Evolutionary conservation across 2,329 filamentous ascomycete species (phyloP), one percentile per base, ranked within the genome.

Genomic region (Bipolaris victoriae): DNA sequence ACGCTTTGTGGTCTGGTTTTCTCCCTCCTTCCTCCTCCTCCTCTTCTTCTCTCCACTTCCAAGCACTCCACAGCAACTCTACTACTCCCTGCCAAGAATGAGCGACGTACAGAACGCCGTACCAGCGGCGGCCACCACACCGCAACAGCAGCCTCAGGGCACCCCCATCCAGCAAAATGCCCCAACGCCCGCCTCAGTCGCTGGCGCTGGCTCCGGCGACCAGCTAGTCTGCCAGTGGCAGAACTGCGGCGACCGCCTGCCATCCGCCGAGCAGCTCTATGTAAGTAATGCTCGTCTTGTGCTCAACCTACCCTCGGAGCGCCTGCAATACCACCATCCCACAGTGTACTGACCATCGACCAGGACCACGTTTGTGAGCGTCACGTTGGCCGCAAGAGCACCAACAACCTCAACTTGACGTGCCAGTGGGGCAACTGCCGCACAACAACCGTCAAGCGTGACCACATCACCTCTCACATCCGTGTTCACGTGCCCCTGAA

Each of bases 401-500:
- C 95, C 74, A 98, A 98, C 83, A 99, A 99, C 80, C 84, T 99
- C 73, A 98, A 95, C 79, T 80, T 99, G 76, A 97, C 92, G 52
- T 99, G 95, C 80, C 91, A 96, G 76, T 99, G 95, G 95, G 95
- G 93, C 69, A 90, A 89, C 64, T 99, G 95, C 82, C 88, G 92
- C 63, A 98, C 94, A 20, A 97, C 93, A 46, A 98, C 94, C 2
- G 94, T 98, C 76, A 98, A 99, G 85, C 92, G 95, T 71, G 95
- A 98, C 73, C 95, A 99, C 81, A 99, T 99, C 79, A 99, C 95
- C 49, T 98, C 95, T 49, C 95, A 99, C 79, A 97, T 99, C 70
- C 91, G 95, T 64, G 95, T 98, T 52, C 95, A 99, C 77, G 94
- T 99, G n/a, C 95, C 95, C 1, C 83, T 99, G 60, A 99, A 99